A percentile compares a stretch with the other conserved stretches of the same genome.
Conservation (phyloP, 2,329 filamentous ascomycete species). For the Fusarium pseudoanthophilum region DNA sequence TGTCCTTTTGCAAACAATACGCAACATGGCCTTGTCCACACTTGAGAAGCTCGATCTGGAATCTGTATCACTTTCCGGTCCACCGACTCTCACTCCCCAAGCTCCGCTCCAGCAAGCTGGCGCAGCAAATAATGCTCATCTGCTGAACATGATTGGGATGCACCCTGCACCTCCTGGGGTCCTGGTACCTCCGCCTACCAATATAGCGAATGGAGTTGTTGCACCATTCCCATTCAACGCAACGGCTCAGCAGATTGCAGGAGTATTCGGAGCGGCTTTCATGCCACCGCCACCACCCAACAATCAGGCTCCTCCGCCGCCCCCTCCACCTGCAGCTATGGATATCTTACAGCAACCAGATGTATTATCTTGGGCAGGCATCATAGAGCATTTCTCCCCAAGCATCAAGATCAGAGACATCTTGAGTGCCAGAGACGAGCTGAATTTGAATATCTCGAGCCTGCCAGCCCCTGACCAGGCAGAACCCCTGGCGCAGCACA, state of each 20-base stretch:
- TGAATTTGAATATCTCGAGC: background rate
- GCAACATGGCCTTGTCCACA: constrained; percentile 56
- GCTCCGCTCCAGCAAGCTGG: constrained; percentile 39
- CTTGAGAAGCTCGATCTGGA: constrained; percentile 68
- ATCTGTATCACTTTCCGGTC: constrained; percentile 71
- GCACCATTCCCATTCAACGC: background rate
- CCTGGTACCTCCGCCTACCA: background rate
- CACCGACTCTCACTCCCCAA: constrained; percentile 47
- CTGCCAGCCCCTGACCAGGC: constrained; percentile 13
- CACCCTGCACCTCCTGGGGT: background rate
- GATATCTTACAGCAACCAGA: constrained; percentile 44
- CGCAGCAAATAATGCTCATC: constrained; percentile 14
- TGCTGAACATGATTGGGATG: constrained; percentile 34
- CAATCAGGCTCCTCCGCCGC: constrained; percentile 1
- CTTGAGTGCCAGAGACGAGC: constrained; percentile 14
- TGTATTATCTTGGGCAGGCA: constrained; percentile 54
- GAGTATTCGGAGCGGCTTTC: background rate
- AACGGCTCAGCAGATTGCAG: constrained; percentile 5
- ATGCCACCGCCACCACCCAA: constrained; percentile 2
- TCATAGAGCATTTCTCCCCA: constrained; percentile 57
- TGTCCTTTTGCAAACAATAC: constrained; percentile 63
- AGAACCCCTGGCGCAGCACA: constrained; percentile 24
- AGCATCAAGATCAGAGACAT: constrained; percentile 47
- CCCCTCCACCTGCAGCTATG: background rate
- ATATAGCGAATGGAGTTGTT: background rate